phyloP scores from a whole-genome alignment of 2,329 filamentous ascomycete species.

The Nemania abortiva region DNA sequence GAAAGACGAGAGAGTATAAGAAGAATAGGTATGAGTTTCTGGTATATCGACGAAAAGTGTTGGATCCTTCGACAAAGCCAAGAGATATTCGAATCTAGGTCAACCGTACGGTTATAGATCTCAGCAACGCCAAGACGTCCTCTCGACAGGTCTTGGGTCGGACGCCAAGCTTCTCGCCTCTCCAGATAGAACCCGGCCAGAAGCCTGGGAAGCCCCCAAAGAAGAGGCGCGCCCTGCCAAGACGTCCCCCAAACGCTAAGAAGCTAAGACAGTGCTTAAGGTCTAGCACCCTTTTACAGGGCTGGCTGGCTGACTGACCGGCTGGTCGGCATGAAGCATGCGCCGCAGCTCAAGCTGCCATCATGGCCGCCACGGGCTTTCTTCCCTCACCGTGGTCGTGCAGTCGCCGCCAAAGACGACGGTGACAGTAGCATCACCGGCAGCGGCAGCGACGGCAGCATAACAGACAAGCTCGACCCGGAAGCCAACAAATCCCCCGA shows the following conservation, averaged over 20 bases:
- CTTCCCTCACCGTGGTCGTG: constrained; percentile 24
- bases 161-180: constrained; percentile 24
- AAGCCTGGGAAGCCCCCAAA: neutral
- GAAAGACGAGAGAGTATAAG: neutral
- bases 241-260: constrained; percentile 10
- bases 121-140: constrained; percentile 32
- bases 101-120: neutral
- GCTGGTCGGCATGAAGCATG: constrained; percentile 38
- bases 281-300: constrained; percentile 22
- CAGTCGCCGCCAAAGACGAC: neutral
- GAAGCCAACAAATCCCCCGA: constrained; percentile 23
- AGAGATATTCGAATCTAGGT: constrained; percentile 13
- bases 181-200: neutral
- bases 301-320: constrained; percentile 12
- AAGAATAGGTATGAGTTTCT: neutral
- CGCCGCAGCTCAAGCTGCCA: constrained; percentile 30
- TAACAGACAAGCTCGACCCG: constrained; percentile 11
- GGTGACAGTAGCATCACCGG: neutral
- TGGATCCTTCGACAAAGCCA: constrained; percentile 16
- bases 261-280: constrained; percentile 29
- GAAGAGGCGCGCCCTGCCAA: constrained; percentile 29
- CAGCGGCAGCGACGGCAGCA: neutral
- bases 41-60: neutral
- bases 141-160: neutral
- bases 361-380: constrained; percentile 37